Evolutionary conservation across 495 filamentous ascomycete genomes (phyloP), one percentile per base, ranked within the genome.

Genomic region (Penicillium mononematosum): DNA sequence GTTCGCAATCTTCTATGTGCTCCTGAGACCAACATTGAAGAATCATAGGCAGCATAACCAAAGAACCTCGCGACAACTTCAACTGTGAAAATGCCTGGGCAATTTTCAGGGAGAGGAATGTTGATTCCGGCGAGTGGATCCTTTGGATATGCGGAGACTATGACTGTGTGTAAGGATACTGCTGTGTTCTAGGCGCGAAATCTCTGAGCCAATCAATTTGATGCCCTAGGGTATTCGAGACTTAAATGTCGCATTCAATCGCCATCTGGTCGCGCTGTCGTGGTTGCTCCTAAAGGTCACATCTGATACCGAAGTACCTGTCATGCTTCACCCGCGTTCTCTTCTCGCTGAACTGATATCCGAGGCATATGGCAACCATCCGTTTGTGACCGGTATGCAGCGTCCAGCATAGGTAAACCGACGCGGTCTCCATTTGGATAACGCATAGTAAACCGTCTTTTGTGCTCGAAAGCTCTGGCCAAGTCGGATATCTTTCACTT

Each of bases 41-140:
- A 61, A 50, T 50, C 66, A 68, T 68, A 32, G 64, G 41, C 54
- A 50, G 55, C 55, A 73, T 62, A 64, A 50, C 55, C 64, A 53
- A 65, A 64, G 58, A 64, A 77, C 72, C 76, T 82, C 80, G 81
- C 78, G 73, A 70, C 76, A 66, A 59, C 52, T 45, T 61, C 59
- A 63, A 48, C 43, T 50, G 22, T 61, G 43, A 62, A 62, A 55
- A 60, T 53, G 48, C 64, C 63, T 74, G 69, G 70, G 61, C 60
- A 63, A 59, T 38, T 45, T 56, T 58, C 57, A 62, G 53, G 58
- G 59, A 70, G 45, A 64, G 39, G 59, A 58, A 45, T 42, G 59
- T 58, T 70, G 75, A 71, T 78, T 80, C 79, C 62, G 78, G 70
- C 80, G 78, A 83, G 78, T 78, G 78, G 68, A 75, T 74, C 60